These are phyloP conservation scores for Ustilago hordei DNA, from an alignment of 1,284 basidiomycete species.

Conservation along the genomic window DNA sequence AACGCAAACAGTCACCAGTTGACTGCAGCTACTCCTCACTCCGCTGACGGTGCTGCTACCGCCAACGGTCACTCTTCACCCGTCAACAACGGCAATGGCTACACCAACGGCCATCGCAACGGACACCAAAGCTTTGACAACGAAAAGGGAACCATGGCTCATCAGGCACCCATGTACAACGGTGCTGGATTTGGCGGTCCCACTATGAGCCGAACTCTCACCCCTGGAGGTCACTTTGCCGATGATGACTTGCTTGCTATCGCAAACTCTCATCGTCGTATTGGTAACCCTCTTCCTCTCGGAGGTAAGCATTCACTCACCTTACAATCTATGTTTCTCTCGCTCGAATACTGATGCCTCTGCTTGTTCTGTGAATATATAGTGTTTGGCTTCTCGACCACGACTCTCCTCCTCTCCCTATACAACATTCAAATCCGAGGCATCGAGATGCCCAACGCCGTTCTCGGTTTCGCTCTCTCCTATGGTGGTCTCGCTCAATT, in stretches of 20 bases:
- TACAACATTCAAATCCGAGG: constrained; percentile 48
- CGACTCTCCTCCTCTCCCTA: constrained; percentile 51
- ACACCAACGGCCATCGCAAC: constrained; percentile 12
- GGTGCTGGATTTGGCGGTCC: constrained; percentile 18
- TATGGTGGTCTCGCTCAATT: constrained; percentile 55
- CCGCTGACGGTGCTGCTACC: constrained; percentile 1
- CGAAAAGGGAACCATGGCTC: constrained; percentile 23
- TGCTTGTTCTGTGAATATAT: background rate
- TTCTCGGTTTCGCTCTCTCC: constrained; percentile 35
- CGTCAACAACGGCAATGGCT: constrained; percentile 10
- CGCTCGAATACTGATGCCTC: background rate
- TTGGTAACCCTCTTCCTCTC: constrained; percentile 55
- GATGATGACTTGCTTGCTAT: constrained; percentile 57
- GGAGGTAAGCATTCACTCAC: constrained; percentile 39
- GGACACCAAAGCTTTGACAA: constrained; percentile 25
- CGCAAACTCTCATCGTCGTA: constrained; percentile 43
- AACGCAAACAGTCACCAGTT: constrained; percentile 26
- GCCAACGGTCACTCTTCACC: constrained; percentile 1
- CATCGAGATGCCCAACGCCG: constrained; percentile 48
- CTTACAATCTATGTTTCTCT: background rate
- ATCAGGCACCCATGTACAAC: constrained; percentile 42
- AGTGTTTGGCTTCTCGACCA: constrained; percentile 51
- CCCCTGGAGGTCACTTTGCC: constrained; percentile 53
- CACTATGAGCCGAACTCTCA: constrained; percentile 33
- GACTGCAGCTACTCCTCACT: constrained; percentile 24